A percentile compares a stretch with the other conserved stretches of the same genome.
Evolutionary conservation across 2,329 filamentous ascomycete species (phyloP).

Genomic region (Domatiomyces catenatus): DNA sequence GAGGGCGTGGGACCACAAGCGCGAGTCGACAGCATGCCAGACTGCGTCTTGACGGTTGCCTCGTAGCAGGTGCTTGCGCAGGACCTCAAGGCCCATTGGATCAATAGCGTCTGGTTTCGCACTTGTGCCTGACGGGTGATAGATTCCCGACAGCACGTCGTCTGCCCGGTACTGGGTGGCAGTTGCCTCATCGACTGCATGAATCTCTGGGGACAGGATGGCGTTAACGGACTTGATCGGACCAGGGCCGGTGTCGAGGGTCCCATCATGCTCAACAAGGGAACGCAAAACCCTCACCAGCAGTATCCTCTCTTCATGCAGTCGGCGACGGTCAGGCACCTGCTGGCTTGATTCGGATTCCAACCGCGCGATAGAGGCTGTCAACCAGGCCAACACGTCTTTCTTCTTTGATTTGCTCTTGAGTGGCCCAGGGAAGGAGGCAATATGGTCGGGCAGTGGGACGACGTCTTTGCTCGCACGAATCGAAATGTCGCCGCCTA

Average conservation of each 20-base stretch:
- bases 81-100: conserved; percentile 50
- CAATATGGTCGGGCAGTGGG: conserved; percentile 54
- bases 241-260: conserved; percentile 54
- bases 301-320: conserved; percentile 61
- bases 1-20: conserved; percentile 93
- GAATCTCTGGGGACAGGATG: conserved; percentile 49
- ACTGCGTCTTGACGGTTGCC: conserved; percentile 84
- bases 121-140: conserved; percentile 21
- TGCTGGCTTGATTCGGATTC: conserved; percentile 35
- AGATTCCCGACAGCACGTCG: conserved; percentile 26
- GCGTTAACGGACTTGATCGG: conserved; percentile 62
- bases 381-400: conserved; percentile 70
- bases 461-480: conserved; percentile 58
- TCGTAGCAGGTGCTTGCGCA: conserved; percentile 57
- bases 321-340: conserved; percentile 40
- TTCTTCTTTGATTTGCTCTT: conserved; percentile 92
- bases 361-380: conserved; percentile 55
- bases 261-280: conserved; percentile 74
- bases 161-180: conserved; percentile 23
- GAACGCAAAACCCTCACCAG: conserved; percentile 75
- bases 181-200: conserved; percentile 13
- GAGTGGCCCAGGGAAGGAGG: conserved; percentile 78
- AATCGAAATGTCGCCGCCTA: conserved; percentile 68
- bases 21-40: conserved; percentile 83
- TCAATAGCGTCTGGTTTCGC: conserved; percentile 54